Percentiles rank a stretch among this genome's conserved stretches.
These are phyloP conservation scores for Pichia sp. DNA, from an alignment of 1,139 yeast genomes.

Conservation along the genomic window DNA sequence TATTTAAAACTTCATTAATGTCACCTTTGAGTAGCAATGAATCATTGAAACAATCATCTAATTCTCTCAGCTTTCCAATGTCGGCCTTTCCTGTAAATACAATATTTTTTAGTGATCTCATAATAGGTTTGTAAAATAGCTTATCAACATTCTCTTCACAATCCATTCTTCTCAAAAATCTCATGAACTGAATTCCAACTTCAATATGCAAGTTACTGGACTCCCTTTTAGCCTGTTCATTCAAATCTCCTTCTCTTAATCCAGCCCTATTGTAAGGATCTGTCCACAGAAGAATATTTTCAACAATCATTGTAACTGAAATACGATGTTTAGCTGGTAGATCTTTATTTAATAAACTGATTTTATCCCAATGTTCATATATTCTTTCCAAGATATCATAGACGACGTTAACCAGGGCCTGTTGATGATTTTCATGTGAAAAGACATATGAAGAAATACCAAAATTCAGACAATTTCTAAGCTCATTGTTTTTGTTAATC, in stretches of 20 bases:
- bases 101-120: conserved; percentile 46
- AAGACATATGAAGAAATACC: conserved; percentile 88
- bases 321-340: conserved; percentile 21
- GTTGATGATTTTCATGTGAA: conserved; percentile 70
- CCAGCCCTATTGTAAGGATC: conserved; percentile 68
- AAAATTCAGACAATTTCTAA: conserved; percentile 77
- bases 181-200: conserved; percentile 50
- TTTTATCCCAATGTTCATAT: conserved; percentile 33
- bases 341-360: conserved; percentile 23
- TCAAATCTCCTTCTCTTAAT: conserved; percentile 31
- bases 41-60: conserved; percentile 14
- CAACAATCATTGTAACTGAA: conserved; percentile 49
- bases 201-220: conserved; percentile 46
- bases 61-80: conserved; percentile 19
- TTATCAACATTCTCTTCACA: conserved; percentile 22
- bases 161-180: conserved; percentile 30
- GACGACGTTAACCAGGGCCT: conserved; percentile 52
- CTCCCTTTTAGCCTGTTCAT: conserved; percentile 14
- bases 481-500: conserved; percentile 52
- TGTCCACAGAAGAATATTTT: conserved; percentile 79
- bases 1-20: conserved; percentile 18
- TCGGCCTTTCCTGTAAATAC: conserved; percentile 28
- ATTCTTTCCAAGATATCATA: conserved; percentile 62
- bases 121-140: conserved; percentile 46
- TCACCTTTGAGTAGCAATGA: conserved; percentile 22